Evolutionary conservation across 257 asterid species (phyloP), one percentile per base, ranked within the genome.

Genomic region (Solanum clarkiae): DNA sequence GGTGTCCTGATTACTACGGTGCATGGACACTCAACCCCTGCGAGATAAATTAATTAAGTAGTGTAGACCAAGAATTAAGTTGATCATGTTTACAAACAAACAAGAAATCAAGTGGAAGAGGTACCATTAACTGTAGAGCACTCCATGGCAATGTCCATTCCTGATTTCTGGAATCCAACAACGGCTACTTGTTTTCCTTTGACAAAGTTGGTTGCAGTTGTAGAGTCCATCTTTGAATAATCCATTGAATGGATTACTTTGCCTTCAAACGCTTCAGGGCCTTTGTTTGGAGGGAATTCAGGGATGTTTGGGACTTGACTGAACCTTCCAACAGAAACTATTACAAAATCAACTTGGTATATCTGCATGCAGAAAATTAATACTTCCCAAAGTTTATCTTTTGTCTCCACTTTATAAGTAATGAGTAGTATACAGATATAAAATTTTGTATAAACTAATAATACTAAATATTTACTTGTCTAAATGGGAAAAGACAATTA

Each of bases 101-200:
- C n/a, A 81, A 22, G 15, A 68, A 29, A 68, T 6, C 1, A 55
- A 55, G 60, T 4, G 57, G 57, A 53, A 53, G 57, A 53, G 11
- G 20, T 47, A 90, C 93, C 90, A 45, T 92, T 92, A 16, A 69
- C 83, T 1, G 81, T 83, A 10, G 93, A 85, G 85, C 90, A 85
- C 66, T 90, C 92, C 90, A 87, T 88, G 36, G 94, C 86, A 10
- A 92, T 88, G 68, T 92, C 94, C 86, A 90, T 85, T 55, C 90
- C 93, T 16, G 94, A 84, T 90, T 90, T 89, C 89, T 90, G 92
- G 70, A 87, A 86, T 44, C 93, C 94, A 56, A 92, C 90, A 8
- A 91, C 88, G 0, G 87, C 88, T 20, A 88, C 87, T 54, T 84
- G 77, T 70, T 88, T 90, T n/a, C 91, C 92, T 84, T 77, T 80